Conservation (phyloP, 225 moss, liverwort and hornwort genomes). For the Ulota crispa region DNA sequence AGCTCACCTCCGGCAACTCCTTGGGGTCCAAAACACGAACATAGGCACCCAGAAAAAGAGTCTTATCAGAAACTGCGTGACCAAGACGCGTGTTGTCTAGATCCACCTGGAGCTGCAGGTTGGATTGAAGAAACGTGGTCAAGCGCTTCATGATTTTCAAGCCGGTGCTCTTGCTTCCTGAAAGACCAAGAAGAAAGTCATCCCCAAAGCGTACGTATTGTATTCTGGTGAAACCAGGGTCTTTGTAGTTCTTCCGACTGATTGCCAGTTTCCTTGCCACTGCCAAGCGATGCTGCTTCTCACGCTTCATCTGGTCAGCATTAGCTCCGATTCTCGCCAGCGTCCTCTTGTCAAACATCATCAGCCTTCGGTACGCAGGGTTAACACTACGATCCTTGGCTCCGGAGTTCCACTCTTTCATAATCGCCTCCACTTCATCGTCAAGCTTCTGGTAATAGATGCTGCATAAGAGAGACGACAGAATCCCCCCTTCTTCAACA, state of each 20-base stretch:
- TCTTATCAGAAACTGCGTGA: constrained; percentile 58
- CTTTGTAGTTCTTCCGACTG: constrained; percentile 48
- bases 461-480: constrained; percentile 45
- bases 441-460: constrained; percentile 62
- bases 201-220: constrained; percentile 53
- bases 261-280: constrained; percentile 50
- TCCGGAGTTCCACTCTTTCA: constrained; percentile 49
- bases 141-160: constrained; percentile 47
- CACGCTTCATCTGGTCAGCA: constrained; percentile 49
- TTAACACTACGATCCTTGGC: constrained; percentile 32
- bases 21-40: constrained; percentile 55
- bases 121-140: constrained; percentile 59
- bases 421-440: constrained; percentile 52
- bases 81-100: constrained; percentile 39
- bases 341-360: constrained; percentile 52
- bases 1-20: constrained; percentile 49
- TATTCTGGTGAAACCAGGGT: constrained; percentile 44
- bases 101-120: constrained; percentile 46
- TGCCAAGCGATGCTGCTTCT: constrained; percentile 52
- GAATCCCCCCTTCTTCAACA: constrained; percentile 48
- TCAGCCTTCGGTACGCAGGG: constrained; percentile 47
- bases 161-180: constrained; percentile 49
- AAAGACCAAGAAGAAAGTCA: constrained; percentile 52
- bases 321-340: constrained; percentile 43
- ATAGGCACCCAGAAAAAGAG: constrained; percentile 52